phyloP scores from a whole-genome alignment of 225 moss, liverwort and hornwort genomes.

The Pleurozium schreberi region DNA sequence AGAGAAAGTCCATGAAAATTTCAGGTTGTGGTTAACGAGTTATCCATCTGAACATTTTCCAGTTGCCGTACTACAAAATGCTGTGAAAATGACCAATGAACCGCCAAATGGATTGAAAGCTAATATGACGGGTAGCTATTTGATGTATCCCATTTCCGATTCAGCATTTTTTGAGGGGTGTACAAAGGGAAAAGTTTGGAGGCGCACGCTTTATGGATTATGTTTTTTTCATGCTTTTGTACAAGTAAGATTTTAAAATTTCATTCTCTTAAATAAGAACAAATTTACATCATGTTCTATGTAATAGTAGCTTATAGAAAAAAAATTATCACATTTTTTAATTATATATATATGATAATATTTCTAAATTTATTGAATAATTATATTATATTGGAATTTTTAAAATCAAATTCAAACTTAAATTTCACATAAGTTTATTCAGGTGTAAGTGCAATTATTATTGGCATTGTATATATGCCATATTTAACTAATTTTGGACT shows the following conservation, averaged over 20 bases:
- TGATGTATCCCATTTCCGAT: conserved; percentile 76
- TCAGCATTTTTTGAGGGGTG: conserved; percentile 49
- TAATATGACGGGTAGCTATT: conserved; percentile 68
- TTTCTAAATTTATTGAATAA: not conserved
- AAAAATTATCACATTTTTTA: not conserved
- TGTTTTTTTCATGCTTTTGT: conserved; percentile 89
- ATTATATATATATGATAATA: too few species aligned
- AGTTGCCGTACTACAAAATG: conserved; percentile 58
- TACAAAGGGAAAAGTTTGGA: conserved; percentile 39
- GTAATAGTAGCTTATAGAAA: too few species aligned
- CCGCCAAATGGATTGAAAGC: conserved; percentile 76
- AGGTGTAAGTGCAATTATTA: not conserved
- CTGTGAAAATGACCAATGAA: conserved; percentile 84
- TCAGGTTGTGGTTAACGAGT: conserved; percentile 77
- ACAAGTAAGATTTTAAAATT: conserved; percentile 11
- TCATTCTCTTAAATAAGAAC: too few species aligned
- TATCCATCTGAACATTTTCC: conserved; percentile 82
- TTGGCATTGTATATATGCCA: not conserved
- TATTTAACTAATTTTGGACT: too few species aligned
- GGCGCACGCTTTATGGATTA: conserved; percentile 68
- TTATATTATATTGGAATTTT: not conserved
- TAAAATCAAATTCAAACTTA: too few species aligned
- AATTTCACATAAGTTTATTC: too few species aligned
- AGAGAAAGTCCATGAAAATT: conserved; percentile 45
- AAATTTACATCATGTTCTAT: too few species aligned